A percentile compares a stretch with the other conserved stretches of the same genome.
These are phyloP conservation scores for Teunomyces cretensis DNA, from an alignment of 805 yeast species.

Conservation along the genomic window DNA sequence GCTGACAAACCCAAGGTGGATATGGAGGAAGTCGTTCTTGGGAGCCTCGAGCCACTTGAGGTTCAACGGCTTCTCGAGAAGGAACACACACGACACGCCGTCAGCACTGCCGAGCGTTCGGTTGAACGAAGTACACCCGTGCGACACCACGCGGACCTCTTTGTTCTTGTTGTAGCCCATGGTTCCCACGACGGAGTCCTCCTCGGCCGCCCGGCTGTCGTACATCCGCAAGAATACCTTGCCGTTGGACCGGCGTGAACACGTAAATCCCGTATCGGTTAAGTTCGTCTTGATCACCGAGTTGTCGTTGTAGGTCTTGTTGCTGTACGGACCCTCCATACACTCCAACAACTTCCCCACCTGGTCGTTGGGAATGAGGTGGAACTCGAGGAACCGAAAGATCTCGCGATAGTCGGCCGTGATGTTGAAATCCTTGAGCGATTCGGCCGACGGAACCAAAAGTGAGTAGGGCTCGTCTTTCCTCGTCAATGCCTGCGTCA, in stretches of 20 bases:
- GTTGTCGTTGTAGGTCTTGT: slow-evolving; percentile 22
- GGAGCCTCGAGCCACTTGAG: slow-evolving; percentile 58
- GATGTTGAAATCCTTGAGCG: slow-evolving; percentile 53
- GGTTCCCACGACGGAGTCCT: no score
- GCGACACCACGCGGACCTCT: slow-evolving; percentile 57
- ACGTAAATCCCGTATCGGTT: slow-evolving; percentile 39
- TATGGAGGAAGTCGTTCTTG: slow-evolving; percentile 42
- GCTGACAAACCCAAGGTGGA: slow-evolving; percentile 67
- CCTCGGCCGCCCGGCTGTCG: no score
- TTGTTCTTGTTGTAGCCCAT: slow-evolving; percentile 47
- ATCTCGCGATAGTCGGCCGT: slow-evolving; percentile 44
- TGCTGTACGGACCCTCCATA: slow-evolving; percentile 20
- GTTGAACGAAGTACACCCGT: slow-evolving; percentile 54
- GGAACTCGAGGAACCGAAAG: slow-evolving; percentile 60
- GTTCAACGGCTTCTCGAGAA: slow-evolving; percentile 67
- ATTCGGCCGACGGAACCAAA: slow-evolving; percentile 66
- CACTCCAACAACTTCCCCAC: slow-evolving; percentile 49
- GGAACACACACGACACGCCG: slow-evolving; percentile 52
- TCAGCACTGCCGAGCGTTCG: slow-evolving; percentile 15
- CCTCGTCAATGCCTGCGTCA: slow-evolving; percentile 38
- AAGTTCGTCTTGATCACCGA: slow-evolving; percentile 47
- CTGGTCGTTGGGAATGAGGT: slow-evolving; percentile 63
- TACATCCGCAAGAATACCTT: slow-evolving; percentile 37
- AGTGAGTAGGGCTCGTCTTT: slow-evolving; percentile 50
- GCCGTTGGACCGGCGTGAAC: slow-evolving; percentile 26